Percentiles rank a stretch among this genome's conserved stretches.
Conservation (phyloP, 2,329 filamentous ascomycete species). For the Monosporascus sp. region DNA sequence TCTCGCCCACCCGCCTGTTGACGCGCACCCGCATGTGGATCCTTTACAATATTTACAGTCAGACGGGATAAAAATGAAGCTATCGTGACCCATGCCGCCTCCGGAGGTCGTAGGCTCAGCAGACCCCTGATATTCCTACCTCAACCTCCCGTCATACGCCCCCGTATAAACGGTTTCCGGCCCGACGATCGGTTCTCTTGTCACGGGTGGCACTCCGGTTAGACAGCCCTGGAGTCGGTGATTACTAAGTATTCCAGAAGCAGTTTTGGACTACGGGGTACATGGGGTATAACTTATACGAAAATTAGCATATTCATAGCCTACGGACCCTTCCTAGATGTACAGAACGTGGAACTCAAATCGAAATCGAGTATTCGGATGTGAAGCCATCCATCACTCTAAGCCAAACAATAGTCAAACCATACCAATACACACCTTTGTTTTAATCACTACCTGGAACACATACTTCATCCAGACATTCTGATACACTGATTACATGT, state of each 20-base stretch:
- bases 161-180: neutral
- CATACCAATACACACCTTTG: no score
- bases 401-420: no score
- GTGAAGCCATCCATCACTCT: neutral
- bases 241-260: neutral
- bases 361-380: neutral
- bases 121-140: neutral
- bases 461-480: no score
- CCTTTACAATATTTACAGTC: neutral
- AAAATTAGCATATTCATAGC: no score
- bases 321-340: no score
- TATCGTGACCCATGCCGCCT: neutral
- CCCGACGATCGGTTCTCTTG: neutral
- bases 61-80: neutral
- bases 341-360: no score
- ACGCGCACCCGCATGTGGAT: neutral
- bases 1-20: neutral
- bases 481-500: no score
- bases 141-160: neutral
- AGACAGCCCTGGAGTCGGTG: neutral
- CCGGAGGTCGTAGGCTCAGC: neutral
- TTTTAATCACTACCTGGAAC: no score
- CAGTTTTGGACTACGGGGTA: neutral
- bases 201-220: neutral
- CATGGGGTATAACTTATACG: neutral